Evolutionary conservation across 108 stramenopile species (phyloP).

Genomic region (Pseudonitzschia multistriata): DNA sequence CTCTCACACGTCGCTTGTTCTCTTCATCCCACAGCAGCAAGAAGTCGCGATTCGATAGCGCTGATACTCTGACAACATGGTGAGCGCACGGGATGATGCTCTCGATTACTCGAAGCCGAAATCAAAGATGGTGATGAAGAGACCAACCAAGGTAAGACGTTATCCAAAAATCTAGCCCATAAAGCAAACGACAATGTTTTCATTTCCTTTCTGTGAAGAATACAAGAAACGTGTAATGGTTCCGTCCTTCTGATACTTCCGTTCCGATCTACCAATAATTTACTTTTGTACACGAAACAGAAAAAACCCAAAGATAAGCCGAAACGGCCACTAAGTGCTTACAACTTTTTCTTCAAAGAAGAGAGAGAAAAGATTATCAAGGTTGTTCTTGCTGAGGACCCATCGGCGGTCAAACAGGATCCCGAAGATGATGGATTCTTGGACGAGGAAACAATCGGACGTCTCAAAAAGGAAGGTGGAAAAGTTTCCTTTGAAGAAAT

Average conservation of each 20-base stretch:
- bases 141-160: slow-evolving; percentile 39
- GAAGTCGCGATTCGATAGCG: no score
- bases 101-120: slow-evolving; percentile 11
- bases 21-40: background rate
- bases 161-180: background rate
- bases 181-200: background rate
- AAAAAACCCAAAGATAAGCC: slow-evolving; percentile 72
- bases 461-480: slow-evolving; percentile 63
- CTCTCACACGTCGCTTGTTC: background rate
- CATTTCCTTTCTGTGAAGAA: background rate
- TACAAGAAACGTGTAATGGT: background rate
- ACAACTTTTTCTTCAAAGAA: slow-evolving; percentile 74
- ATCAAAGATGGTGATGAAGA: slow-evolving; percentile 39
- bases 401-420: slow-evolving; percentile 36
- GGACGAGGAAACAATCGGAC: slow-evolving; percentile 37
- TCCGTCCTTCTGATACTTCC: background rate
- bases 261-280: background rate
- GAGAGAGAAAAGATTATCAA: slow-evolving; percentile 65
- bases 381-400: slow-evolving; percentile 52
- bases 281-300: slow-evolving; percentile 1
- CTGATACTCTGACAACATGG: slow-evolving; percentile 4
- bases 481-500: slow-evolving; percentile 71
- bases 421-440: slow-evolving; percentile 48
- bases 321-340: slow-evolving; percentile 62
- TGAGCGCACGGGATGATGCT: slow-evolving; percentile 3